phyloP scores from a whole-genome alignment of 768 basidiomycete genomes.

The Lentinula sp. region DNA sequence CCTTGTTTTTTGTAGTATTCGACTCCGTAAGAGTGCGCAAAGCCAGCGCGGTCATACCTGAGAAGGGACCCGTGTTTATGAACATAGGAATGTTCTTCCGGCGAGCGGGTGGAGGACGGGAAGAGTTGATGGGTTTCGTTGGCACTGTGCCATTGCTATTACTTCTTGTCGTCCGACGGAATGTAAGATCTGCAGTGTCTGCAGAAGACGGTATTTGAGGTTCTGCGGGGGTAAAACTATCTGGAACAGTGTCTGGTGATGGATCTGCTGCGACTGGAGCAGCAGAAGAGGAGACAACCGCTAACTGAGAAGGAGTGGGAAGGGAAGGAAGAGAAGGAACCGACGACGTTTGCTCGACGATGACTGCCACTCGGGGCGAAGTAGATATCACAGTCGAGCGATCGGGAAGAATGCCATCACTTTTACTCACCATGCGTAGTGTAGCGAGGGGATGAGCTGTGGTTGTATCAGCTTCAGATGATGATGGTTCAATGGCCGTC shows the following conservation, averaged over 20 bases:
- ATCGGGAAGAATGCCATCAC: background rate
- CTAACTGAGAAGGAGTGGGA: background rate
- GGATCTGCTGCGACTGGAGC: background rate
- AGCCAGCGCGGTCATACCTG: constrained; percentile 63
- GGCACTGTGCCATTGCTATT: background rate
- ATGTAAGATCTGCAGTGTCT: background rate
- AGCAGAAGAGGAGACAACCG: background rate
- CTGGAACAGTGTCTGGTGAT: background rate
- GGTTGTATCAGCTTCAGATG: background rate
- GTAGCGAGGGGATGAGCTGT: background rate
- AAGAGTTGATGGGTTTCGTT: background rate
- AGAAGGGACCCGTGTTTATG: constrained; percentile 39
- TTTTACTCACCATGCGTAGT: background rate
- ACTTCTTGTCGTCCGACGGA: constrained; percentile 6
- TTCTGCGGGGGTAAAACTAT: background rate
- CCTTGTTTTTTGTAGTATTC: constrained; percentile 72
- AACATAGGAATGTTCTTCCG: background rate
- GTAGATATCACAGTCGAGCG: background rate
- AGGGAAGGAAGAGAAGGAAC: too few species aligned
- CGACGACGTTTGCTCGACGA: background rate
- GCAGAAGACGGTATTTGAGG: background rate
- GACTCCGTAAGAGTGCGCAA: constrained; percentile 64
- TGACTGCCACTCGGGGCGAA: background rate
- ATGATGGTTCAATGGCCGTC: background rate
- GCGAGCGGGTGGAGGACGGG: background rate